Evolutionary conservation across 2,329 filamentous ascomycete genomes (phyloP), one percentile per base, ranked within the genome.

Genomic region (Coniochaeta sp.): DNA sequence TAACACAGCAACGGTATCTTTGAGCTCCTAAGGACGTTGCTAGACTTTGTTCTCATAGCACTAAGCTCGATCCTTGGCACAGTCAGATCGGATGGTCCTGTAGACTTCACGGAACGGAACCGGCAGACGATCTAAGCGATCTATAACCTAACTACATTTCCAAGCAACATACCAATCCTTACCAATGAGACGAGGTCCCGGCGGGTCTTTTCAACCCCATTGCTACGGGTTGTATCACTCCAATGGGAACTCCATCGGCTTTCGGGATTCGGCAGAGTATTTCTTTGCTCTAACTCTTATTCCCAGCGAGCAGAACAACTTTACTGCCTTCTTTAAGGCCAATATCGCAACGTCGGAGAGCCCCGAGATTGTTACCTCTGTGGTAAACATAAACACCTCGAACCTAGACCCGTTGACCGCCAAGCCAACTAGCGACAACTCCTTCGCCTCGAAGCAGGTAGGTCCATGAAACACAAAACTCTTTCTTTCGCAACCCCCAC

Each of bases 231-330:
- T 76, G 2, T 71, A 78, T 59, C 69, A 72, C 9, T 76, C 76
- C 2, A 66, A 77, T 12, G 76, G 76, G 61, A 72, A 76, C 52
- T 78, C 78, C 64, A 68, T 66, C 16, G 72, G 72, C 12, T 77
- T 77, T 59, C 69, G 75, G 43, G 72, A 77, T 55, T 74, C 72
- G 19, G 74, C 76, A 59, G 76, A 77, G 66, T 77, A 77, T 64
- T 78, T 79, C 64, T 78, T 77, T 61, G 74, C 73, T 7, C 67
- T 78, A 7, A 69, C 76, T 2, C 73, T 74, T 1, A 61, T 72
- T 5, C 71, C 74, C 2, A 58, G 64, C 58, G 67, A 63, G 57
- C 70, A 70, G 40, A 62, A 66, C 3, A 66, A 63, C 11, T 63
- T 61, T 26, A 69, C 71, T 44, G 69, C 70, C 43, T 73, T 76